A percentile compares a stretch with the other conserved stretches of the same genome.
Evolutionary conservation across 768 basidiomycete species (phyloP).

Genomic region (Podaxis pistillaris): DNA sequence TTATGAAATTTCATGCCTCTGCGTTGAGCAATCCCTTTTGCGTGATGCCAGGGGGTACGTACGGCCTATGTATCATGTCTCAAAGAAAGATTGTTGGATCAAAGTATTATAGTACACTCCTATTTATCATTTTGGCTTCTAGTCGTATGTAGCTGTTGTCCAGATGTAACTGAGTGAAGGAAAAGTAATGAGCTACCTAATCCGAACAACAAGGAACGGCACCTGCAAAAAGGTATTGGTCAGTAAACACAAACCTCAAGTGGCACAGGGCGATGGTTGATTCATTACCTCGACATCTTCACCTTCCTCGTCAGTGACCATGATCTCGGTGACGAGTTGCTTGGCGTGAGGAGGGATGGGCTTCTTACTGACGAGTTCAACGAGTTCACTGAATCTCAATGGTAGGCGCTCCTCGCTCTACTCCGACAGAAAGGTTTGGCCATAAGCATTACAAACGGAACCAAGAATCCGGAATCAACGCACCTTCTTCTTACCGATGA

Average conservation of each 20-base stretch:
- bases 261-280: not conserved
- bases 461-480: conserved; percentile 19
- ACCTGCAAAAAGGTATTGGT: conserved; percentile 42
- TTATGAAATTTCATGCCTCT: not conserved
- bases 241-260: not conserved
- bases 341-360: conserved; percentile 80
- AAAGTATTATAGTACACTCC: not conserved
- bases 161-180: not conserved
- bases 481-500: conserved; percentile 92
- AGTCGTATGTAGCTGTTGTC: not conserved
- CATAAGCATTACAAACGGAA: conserved; percentile 3
- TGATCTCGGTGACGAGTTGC: conserved; percentile 89
- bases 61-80: not conserved
- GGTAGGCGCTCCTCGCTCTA: conserved; percentile 85
- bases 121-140: not conserved
- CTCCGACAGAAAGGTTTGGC: not conserved
- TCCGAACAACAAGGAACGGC: conserved; percentile 76
- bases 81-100: not conserved
- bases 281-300: conserved; percentile 88
- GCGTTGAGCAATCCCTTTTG: not conserved
- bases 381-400: conserved; percentile 89
- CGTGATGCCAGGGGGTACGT: not conserved
- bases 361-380: conserved; percentile 94
- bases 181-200: conserved; percentile 32
- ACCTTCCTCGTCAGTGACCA: conserved; percentile 88